Conservation (phyloP, 306 rosid species). For the Acacia crassicarpa region DNA sequence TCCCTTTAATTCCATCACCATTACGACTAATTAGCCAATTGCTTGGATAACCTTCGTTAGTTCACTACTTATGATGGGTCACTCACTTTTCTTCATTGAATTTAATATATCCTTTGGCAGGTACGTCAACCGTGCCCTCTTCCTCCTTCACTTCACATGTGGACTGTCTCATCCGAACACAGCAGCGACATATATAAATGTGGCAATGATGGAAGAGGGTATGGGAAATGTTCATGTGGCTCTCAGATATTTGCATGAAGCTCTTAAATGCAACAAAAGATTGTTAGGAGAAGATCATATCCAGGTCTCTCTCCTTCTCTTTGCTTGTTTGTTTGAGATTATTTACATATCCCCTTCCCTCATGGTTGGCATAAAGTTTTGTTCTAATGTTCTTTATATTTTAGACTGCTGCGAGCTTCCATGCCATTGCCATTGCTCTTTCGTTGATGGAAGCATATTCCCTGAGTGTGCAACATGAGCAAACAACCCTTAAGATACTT, state of each 20-base stretch:
- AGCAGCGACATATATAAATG: conserved; percentile 95
- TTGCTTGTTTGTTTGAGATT: conserved; percentile 4
- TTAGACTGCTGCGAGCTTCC: conserved; percentile 98
- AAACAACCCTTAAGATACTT: conserved; percentile 91
- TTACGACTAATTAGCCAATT: not conserved
- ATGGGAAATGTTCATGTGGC: conserved; percentile 96
- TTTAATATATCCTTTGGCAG: conserved; percentile 38
- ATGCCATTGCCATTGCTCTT: conserved; percentile 97
- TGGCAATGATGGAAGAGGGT: conserved; percentile 99
- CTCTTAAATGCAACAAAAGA: conserved; percentile 95
- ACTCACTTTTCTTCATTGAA: conserved; percentile 35
- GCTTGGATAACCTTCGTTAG: not conserved
- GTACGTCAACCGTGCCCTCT: conserved; percentile 93
- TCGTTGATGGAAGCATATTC: conserved; percentile 97
- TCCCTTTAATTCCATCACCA: conserved; percentile 5
- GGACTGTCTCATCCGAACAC: conserved; percentile 97
- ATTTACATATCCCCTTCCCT: conserved; percentile 29
- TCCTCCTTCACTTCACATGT: conserved; percentile 93
- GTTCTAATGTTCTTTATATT: conserved; percentile 23
- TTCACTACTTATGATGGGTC: not conserved
- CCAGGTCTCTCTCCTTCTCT: conserved; percentile 53
- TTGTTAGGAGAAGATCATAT: conserved; percentile 95
- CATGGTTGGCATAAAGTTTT: conserved; percentile 30
- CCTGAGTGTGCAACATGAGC: conserved; percentile 95
- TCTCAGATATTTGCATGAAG: conserved; percentile 94